These are phyloP conservation scores for Cucumis cinereus DNA, from an alignment of 306 rosid species.

Conservation along the genomic window DNA sequence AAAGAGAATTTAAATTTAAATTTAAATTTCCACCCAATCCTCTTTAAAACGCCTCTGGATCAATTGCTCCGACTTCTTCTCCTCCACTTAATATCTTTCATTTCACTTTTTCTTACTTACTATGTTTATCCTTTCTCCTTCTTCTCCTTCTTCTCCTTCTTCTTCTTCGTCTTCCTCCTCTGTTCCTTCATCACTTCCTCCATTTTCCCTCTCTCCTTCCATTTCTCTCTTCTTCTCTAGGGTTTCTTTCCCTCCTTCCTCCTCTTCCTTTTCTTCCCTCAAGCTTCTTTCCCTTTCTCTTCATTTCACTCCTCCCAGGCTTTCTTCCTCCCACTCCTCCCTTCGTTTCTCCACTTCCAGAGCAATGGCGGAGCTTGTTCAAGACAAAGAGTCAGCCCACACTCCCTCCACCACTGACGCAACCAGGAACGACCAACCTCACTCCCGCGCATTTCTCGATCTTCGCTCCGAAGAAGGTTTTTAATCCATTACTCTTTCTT, in stretches of 20 bases:
- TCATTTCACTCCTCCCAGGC: conserved; percentile 8
- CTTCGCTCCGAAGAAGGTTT: conserved; percentile 28
- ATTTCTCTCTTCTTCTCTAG: conserved; percentile 9
- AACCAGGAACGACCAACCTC: conserved; percentile 8
- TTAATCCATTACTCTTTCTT: not conserved
- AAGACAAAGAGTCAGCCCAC: conserved; percentile 19
- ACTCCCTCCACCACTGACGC: not conserved
- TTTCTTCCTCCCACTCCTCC: conserved; percentile 14
- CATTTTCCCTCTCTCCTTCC: conserved; percentile 10
- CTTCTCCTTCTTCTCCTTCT: conserved; percentile 7
- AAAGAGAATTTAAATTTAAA: no score
- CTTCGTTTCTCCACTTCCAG: conserved; percentile 11
- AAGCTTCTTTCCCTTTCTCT: conserved; percentile 17
- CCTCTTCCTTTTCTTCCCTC: not conserved
- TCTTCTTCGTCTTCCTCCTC: conserved; percentile 15
- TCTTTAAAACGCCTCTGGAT: not conserved
- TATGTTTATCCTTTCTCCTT: conserved; percentile 27
- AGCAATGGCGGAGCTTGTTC: conserved; percentile 34
- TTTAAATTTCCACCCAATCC: not conserved
- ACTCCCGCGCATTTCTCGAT: conserved; percentile 33
- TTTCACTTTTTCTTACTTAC: not conserved
- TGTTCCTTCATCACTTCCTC: conserved; percentile 2
- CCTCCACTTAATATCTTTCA: conserved; percentile 4
- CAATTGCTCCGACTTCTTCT: not conserved
- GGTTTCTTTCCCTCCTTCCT: conserved; percentile 3